Evolutionary conservation across 352 stramenopile genomes (phyloP), one percentile per base, ranked within the genome.

Genomic region (Globisporangium middletonii): DNA sequence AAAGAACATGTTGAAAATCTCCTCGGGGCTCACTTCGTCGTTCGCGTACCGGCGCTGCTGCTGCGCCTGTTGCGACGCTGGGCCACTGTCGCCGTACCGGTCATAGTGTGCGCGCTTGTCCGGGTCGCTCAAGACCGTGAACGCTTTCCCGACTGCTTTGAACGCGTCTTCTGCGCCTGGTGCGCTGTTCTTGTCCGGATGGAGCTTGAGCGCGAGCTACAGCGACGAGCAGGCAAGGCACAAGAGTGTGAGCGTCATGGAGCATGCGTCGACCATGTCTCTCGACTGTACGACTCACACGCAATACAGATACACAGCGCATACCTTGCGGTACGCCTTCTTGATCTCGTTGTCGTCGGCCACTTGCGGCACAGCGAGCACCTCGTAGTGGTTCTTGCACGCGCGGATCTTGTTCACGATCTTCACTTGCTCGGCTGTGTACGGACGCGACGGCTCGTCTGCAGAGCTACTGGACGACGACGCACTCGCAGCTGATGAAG

Each of bases 121-220:
- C 0, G 79, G 73, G 63, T 97, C 89, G 46, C 87, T 96, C 45
- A 97, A 69, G 26, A 94, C 85, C 9, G 86, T 85, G 73, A 99
- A 99, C 13, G 97, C 97, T 37, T 97, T 91, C 56, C 86, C 86
- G 3, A 95, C 86, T 2, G 86, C 94, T 74, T 99, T 99, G 77
- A 99, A 99, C 30, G 96, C 96, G 62, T 99, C 96, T 66, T 99
- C 96, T 4, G 97, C 95, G 43, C 96, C 88, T 1, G 95, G 96
- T 0, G 95, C 96, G 13, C 86, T 96, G 75, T 99, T 99, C 74
- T 97, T 97, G 65, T 97, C 89, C 0, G 89, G 89, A 66, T 97
- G 89, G 8, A 96, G 65, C 64, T 95, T 96, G 8, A 96, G 64
- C 19, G 89, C 89, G 44, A 95, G 73, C 83, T 95, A 63, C 41